Base-by-base conservation (phyloP, 2,329 filamentous ascomycete species). In the Chaetomium globosum region DNA sequence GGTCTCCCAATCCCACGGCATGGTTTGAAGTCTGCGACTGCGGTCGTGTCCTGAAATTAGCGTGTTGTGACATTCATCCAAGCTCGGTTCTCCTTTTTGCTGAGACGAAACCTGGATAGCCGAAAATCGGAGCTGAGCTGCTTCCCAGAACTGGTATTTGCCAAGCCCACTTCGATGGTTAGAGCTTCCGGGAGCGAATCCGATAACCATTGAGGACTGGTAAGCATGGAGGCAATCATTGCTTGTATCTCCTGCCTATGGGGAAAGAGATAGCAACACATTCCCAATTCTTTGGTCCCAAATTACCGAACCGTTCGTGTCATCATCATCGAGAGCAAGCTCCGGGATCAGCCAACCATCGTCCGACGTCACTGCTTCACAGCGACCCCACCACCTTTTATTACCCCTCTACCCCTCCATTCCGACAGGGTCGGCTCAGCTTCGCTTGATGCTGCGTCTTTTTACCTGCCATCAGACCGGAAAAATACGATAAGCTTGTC, bases 391-490 rank as follows among this genome's bases (percentile, higher is more conserved):
- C 71, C 60, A 67, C 23, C 26, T 36, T 59, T 61, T 66, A 67
- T 66, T 65, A 67, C 71, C 70, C 70, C 67, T 69, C 69, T 66
- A 69, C 67, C 68, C 71, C 60, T 68, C 67, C 64, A 67, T 63
- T 64, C 65, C 67, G 61, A 63, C 54, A 59, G 46, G 60, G 43
- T 67, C 67, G 66, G 61, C 43, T 63, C 67, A 69, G 61, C 31
- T 6, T 43, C 16, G 39, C 39, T 43, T 64, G 26, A 67, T 33
- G 28, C 58, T 67, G 57, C 59, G 60, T 64, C 70, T 74, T 70
- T 66, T 68, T 70, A 51, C 56, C 66, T 61, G 57, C 58, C 48
- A 30, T 48, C 61, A 43, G 31, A 30, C 26, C 6, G 59, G 62
- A 48, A 71, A 49, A 55, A 55, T 36, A 53, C 39, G 10, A 62